These are phyloP conservation scores for Delonix regia DNA, from an alignment of 306 rosid species.

Conservation along the genomic window DNA sequence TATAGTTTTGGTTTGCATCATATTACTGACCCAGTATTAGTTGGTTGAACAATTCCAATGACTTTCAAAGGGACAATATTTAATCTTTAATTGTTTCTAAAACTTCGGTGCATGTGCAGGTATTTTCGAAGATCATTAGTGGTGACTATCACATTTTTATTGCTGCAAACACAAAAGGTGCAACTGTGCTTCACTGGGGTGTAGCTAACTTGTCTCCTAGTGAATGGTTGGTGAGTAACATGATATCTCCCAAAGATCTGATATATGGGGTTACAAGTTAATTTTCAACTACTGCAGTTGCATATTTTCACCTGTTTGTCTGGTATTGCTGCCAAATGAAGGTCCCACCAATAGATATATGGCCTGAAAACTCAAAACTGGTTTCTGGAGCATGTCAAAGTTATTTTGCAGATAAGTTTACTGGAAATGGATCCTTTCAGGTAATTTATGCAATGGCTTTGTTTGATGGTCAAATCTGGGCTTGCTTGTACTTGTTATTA, in stretches of 20 bases:
- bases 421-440: slow-evolving; percentile 43
- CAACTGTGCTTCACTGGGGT: slow-evolving; percentile 46
- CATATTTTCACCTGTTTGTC: not conserved
- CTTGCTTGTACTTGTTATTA: not conserved
- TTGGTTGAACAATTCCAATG: not conserved
- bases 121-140: slow-evolving; percentile 30
- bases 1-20: not conserved
- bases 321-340: slow-evolving; percentile 24
- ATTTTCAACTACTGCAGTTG: not conserved
- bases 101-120: slow-evolving; percentile 17
- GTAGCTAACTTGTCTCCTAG: slow-evolving; percentile 35
- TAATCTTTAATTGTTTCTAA: not conserved
- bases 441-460: slow-evolving; percentile 6
- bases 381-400: slow-evolving; percentile 47
- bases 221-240: slow-evolving; percentile 43
- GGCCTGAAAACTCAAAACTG: slow-evolving; percentile 44
- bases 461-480: slow-evolving; percentile 6
- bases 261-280: not conserved
- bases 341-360: slow-evolving; percentile 40
- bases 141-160: slow-evolving; percentile 41
- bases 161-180: slow-evolving; percentile 43
- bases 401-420: slow-evolving; percentile 34
- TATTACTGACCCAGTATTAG: not conserved
- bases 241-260: not conserved
- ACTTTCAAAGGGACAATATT: not conserved